Percentiles rank a stretch among this genome's conserved stretches.
Evolutionary conservation across 2,329 filamentous ascomycete genomes (phyloP).

Genomic region (Curvularia sp.): DNA sequence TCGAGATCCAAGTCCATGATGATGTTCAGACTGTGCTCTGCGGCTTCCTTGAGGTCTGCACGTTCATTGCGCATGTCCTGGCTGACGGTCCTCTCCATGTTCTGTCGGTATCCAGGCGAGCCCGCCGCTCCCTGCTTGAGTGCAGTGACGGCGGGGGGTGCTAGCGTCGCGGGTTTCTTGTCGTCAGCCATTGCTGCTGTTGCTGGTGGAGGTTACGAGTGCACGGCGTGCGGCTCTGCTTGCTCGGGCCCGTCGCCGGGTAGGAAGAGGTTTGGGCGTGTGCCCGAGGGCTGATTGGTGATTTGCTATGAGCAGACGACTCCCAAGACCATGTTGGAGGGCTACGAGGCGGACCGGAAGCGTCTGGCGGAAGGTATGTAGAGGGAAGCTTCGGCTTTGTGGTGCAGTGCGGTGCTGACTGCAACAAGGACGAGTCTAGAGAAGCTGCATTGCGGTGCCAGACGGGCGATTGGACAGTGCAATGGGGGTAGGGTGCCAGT

Average conservation of each 20-base stretch:
- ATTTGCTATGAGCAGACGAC: constrained; percentile 40
- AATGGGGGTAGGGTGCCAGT: constrained; percentile 22
- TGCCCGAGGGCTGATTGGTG: constrained; percentile 41
- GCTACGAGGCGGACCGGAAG: constrained; percentile 12
- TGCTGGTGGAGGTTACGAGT: constrained; percentile 16
- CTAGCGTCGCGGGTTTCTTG: constrained; percentile 44
- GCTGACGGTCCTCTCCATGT: constrained; percentile 72
- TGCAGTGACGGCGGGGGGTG: constrained; percentile 55
- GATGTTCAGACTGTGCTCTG: constrained; percentile 94
- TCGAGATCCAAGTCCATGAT: constrained; percentile 94
- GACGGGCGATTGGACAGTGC: constrained; percentile 37
- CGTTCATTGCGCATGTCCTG: constrained; percentile 92
- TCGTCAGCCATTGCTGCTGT: constrained; percentile 37
- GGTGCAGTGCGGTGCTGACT: constrained; percentile 20
- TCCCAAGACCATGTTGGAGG: constrained; percentile 46
- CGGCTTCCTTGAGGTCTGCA: constrained; percentile 91
- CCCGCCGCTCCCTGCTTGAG: constrained; percentile 52
- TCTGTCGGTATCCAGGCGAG: constrained; percentile 36
- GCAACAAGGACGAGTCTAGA: constrained; percentile 24
- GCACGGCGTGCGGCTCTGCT: constrained; percentile 16
- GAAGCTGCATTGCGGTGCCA: constrained; percentile 36
- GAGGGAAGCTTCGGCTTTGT: constrained; percentile 13
- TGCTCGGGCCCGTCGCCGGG: constrained; percentile 22
- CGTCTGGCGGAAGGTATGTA: constrained; percentile 8
- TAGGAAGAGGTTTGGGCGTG: constrained; percentile 25